phyloP scores from a whole-genome alignment of 2,329 filamentous ascomycete species.

The Huntiella omanensis region DNA sequence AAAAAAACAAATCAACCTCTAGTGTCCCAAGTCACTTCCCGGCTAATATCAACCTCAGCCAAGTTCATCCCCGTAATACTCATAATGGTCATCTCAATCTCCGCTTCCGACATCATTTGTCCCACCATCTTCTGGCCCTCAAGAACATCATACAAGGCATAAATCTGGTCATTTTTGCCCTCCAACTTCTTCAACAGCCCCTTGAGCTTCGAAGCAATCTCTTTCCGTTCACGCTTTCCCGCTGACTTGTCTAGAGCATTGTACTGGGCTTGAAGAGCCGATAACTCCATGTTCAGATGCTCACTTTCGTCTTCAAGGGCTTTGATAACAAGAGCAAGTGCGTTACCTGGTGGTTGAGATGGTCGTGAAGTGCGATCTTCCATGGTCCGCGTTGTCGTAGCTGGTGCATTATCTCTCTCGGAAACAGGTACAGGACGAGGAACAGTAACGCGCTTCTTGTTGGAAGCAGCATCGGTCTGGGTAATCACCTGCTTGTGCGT shows the following conservation, averaged over 20 bases:
- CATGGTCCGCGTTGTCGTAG: conserved; percentile 11
- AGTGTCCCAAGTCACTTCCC: conserved; percentile 23
- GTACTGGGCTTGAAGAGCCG: conserved; percentile 41
- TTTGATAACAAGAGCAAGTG: conserved; percentile 70
- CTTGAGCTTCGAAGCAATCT: conserved; percentile 41
- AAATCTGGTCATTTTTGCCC: conserved; percentile 61
- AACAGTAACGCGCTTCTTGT: conserved; percentile 42
- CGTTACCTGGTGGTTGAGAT: conserved; percentile 48
- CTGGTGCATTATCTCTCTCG: conserved; percentile 24
- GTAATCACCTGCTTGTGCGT: conserved; percentile 23
- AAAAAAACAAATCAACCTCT: conserved; percentile 1
- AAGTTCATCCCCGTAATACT: conserved; percentile 31
- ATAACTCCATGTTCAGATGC: conserved; percentile 55
- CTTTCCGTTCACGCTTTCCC: conserved; percentile 43
- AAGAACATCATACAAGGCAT: conserved; percentile 65
- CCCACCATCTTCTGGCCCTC: conserved; percentile 56
- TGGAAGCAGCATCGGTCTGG: conserved; percentile 20
- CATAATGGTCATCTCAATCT: conserved; percentile 44
- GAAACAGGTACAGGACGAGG: conserved; percentile 48
- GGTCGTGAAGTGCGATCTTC: conserved; percentile 43
- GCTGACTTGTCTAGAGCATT: conserved; percentile 47
- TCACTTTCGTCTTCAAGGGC: conserved; percentile 60
- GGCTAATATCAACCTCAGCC: conserved; percentile 20
- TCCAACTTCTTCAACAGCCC: conserved; percentile 45
- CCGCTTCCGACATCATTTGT: conserved; percentile 41